These are phyloP conservation scores for Ampelocalamus luodianensis DNA, from an alignment of 176 grass and related monocot species.

Conservation along the genomic window DNA sequence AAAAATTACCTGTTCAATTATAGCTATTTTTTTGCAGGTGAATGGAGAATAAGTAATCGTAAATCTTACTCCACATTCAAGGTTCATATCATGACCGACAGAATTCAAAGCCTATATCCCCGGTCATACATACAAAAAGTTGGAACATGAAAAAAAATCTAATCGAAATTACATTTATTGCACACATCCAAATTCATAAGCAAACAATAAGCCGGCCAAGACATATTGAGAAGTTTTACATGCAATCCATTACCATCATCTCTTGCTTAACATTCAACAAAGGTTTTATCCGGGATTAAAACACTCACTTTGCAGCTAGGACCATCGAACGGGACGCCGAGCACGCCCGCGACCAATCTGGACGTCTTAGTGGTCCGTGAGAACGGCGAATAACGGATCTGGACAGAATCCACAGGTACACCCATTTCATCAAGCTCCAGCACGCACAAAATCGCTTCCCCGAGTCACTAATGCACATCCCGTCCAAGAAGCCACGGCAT, in stretches of 20 bases:
- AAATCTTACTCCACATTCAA: neutral
- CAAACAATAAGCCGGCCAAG: neutral
- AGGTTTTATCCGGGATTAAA: neutral
- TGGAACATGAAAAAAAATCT: neutral
- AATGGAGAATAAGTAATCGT: neutral
- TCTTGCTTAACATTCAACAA: neutral
- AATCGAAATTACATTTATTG: neutral
- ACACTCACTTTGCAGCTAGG: conserved; percentile 59
- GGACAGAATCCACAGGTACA: conserved; percentile 52
- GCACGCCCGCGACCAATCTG: conserved; percentile 59
- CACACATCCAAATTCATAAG: neutral
- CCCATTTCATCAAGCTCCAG: conserved; percentile 65
- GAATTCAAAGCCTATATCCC: neutral
- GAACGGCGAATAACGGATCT: conserved; percentile 83
- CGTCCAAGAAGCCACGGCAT: neutral
- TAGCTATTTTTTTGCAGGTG: neutral
- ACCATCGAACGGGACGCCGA: conserved; percentile 67
- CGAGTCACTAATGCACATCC: neutral
- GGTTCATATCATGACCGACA: neutral
- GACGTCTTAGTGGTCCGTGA: conserved; percentile 75
- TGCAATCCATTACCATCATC: neutral
- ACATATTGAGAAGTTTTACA: neutral
- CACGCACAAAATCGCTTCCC: neutral
- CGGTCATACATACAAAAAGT: neutral
- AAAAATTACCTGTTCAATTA: neutral